A percentile compares a stretch with the other conserved stretches of the same genome.
These are phyloP conservation scores for Syncephalastrum racemosum DNA, from an alignment of 371 early-diverging fungal genomes.

Conservation along the genomic window DNA sequence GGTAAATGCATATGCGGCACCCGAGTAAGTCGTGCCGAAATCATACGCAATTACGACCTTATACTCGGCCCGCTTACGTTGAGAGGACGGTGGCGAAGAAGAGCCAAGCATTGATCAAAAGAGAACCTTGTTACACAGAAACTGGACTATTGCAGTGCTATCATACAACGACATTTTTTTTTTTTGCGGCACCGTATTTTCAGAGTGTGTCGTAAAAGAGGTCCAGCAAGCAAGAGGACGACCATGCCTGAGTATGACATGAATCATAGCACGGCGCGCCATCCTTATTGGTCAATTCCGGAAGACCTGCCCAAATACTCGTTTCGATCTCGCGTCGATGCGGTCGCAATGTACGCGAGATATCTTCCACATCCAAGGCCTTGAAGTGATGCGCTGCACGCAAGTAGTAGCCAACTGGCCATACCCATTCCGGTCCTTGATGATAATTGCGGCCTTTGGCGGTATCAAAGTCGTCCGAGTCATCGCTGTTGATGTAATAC, in stretches of 20 bases:
- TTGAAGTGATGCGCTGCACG: constrained; percentile 81
- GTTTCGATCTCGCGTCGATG: constrained; percentile 73
- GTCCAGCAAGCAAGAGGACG: constrained; percentile 77
- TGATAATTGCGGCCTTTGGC: constrained; percentile 98
- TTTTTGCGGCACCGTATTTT: too few species aligned
- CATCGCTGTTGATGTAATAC: constrained; percentile 89
- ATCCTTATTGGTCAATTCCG: constrained; percentile 92
- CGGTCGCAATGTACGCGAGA: constrained; percentile 68
- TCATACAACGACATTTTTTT: too few species aligned
- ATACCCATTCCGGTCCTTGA: constrained; percentile 97
- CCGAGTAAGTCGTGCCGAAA: constrained; percentile 54
- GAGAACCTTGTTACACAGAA: too few species aligned
- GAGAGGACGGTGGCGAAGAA: too few species aligned
- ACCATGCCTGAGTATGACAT: constrained; percentile 97
- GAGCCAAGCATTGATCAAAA: too few species aligned
- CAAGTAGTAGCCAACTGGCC: constrained; percentile 88
- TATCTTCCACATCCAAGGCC: constrained; percentile 27
- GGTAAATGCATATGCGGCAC: constrained; percentile 60
- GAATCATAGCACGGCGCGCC: constrained; percentile 82
- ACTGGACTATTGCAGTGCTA: too few species aligned
- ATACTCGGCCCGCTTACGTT: constrained; percentile 19
- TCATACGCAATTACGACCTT: constrained; percentile 51
- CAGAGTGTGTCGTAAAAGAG: constrained; percentile 25
- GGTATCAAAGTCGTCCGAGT: constrained; percentile 76
- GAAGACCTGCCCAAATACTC: constrained; percentile 85